A percentile compares a stretch with the other conserved stretches of the same genome.
Evolutionary conservation across 176 grass and related monocot species (phyloP).

Genomic region (Phoenix dactylifera): DNA sequence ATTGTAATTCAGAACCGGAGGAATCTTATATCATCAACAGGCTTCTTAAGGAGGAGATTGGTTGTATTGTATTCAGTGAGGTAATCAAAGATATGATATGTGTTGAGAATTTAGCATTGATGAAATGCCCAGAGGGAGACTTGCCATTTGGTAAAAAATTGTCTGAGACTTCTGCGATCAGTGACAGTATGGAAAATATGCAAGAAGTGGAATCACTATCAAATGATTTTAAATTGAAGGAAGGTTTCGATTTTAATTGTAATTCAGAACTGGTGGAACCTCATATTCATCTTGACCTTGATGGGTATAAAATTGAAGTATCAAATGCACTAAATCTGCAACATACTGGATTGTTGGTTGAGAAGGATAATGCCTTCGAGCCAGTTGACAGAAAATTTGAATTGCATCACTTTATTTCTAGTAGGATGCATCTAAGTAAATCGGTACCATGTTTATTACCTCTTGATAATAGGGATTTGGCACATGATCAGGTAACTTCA

Average conservation of each 20-base stretch:
- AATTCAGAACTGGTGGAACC: background rate
- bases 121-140: background rate
- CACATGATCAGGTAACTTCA: background rate
- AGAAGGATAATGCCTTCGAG: background rate
- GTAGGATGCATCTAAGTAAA: background rate
- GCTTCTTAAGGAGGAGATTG: constrained; percentile 21
- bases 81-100: constrained; percentile 18
- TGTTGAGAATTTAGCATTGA: background rate
- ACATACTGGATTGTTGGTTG: constrained; percentile 10
- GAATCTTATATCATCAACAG: constrained; percentile 21
- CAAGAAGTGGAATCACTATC: background rate
- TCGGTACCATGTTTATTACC: background rate
- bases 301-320: background rate
- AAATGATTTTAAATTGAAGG: background rate
- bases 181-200: background rate
- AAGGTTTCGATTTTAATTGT: constrained; percentile 3
- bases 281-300: background rate
- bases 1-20: no score
- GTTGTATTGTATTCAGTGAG: constrained; percentile 15
- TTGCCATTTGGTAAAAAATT: no score
- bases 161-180: no score
- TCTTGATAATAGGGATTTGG: background rate
- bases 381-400: background rate
- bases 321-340: background rate
- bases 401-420: background rate